Evolutionary conservation across 2,329 filamentous ascomycete species (phyloP).

Genomic region (Alternaria sp.): DNA sequence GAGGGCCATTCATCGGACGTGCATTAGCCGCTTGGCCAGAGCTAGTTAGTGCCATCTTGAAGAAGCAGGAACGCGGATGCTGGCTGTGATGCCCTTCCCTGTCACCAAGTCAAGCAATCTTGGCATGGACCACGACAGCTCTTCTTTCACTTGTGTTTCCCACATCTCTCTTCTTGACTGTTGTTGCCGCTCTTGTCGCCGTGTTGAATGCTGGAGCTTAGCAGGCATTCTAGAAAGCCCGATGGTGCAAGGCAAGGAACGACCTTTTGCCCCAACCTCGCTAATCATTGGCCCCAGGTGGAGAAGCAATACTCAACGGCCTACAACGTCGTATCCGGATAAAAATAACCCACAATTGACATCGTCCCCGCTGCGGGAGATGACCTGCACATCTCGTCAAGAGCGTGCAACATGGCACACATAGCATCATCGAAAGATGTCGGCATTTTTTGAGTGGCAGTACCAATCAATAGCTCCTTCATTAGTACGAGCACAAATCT

Average conservation of each 20-base stretch:
- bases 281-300: conserved; percentile 28
- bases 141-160: not conserved
- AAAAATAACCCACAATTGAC: conserved; percentile 30
- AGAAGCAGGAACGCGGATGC: conserved; percentile 19
- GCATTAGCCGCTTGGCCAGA: conserved; percentile 28
- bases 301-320: conserved; percentile 32
- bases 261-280: conserved; percentile 19
- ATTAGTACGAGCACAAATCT: not conserved
- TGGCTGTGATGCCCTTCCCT: conserved; percentile 8
- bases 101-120: conserved; percentile 1
- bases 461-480: not conserved
- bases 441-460: not conserved
- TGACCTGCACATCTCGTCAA: conserved; percentile 7
- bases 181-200: not conserved
- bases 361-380: conserved; percentile 11
- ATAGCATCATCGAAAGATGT: not conserved
- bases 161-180: not conserved
- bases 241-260: conserved; percentile 13
- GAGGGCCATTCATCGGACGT: conserved; percentile 22
- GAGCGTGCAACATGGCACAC: conserved; percentile 10
- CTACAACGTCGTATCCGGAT: conserved; percentile 21
- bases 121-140: not conserved
- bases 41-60: conserved; percentile 25
- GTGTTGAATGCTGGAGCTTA: not conserved
- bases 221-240: conserved; percentile 21